Base-by-base conservation (phyloP, 805 yeast species). In the Suhomyces emberorum region DNA sequence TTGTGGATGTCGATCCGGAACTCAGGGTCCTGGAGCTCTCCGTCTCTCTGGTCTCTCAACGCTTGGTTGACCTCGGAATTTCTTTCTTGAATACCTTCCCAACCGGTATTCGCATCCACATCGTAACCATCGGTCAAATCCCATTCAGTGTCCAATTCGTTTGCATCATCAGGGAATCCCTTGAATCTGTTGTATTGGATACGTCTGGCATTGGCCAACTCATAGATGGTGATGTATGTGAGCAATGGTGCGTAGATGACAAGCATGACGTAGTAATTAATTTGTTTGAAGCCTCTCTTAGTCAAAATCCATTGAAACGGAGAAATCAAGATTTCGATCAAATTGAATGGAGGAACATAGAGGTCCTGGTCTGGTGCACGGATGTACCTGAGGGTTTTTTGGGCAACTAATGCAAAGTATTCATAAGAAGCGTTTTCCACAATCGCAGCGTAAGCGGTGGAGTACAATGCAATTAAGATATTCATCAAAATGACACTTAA, bases 331-430 rank as follows among this genome's bases (percentile, higher is more conserved):
- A 81, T 32, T 57, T 88, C 96, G 36, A 88, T 60, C 47, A 88
- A 56, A 55, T 88, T 88, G 45, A 86, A 71, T 4, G 96, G 96
- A 4, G 96, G 91, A 17, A 86, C 88, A 55, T 77, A 88, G 27
- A 87, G 83, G 52, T 83, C 79, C 39, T 79, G 81, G 62, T 88
- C 96, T 0, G 96, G 96, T 0, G 95, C 95, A 48, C 96, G 72
- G 35, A 87, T 79, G 55, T 83, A 88, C 43, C 89, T 72, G 48
- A 88, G 70, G 0, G 95, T 86, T 66, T 88, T 86, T 43, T 83
- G 83, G 3, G 95, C 85, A 47, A 84, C 84, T 36, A 86, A 71
- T 0, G 95, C 95, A 67, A 87, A 74, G 54, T 82, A 88, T 56
- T 88, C 95, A 52, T 84, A 87, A 14, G 82, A 77, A 1, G 95